Percentiles rank a stretch among this genome's conserved stretches.
Conservation (phyloP, 345 rosid genomes). For the Eucalyptus cloeziana region DNA sequence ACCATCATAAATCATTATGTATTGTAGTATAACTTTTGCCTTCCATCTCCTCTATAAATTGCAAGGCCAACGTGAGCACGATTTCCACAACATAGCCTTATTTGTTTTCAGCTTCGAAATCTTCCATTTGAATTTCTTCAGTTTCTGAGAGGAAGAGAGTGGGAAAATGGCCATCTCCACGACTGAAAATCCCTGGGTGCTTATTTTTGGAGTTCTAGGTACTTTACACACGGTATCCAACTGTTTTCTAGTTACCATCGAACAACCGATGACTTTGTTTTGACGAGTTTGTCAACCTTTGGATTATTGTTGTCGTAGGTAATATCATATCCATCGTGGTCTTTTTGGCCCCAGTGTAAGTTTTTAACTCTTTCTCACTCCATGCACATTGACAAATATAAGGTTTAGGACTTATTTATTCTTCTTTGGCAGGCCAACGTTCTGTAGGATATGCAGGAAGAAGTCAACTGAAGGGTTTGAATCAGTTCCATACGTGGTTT, state of each 20-base stretch:
- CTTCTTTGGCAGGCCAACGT: slow-evolving; percentile 36
- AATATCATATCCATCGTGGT: slow-evolving; percentile 42
- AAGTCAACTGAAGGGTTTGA: slow-evolving; percentile 62
- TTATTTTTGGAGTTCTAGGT: slow-evolving; percentile 23
- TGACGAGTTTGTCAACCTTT: background rate
- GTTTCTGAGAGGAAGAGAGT: background rate
- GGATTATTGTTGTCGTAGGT: slow-evolving; percentile 8
- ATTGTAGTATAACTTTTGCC: background rate
- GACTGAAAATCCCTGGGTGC: background rate
- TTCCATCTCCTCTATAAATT: background rate
- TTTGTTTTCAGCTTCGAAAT: background rate
- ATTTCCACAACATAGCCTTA: background rate
- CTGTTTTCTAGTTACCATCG: background rate
- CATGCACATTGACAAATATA: background rate
- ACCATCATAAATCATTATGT: background rate
- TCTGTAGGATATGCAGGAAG: slow-evolving; percentile 33
- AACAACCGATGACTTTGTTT: background rate
- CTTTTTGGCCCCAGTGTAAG: slow-evolving; percentile 68
- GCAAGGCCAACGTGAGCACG: background rate
- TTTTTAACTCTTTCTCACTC: background rate
- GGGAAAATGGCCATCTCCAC: background rate
- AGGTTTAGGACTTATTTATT: background rate
- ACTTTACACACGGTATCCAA: background rate
- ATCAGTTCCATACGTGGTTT: slow-evolving; percentile 47
- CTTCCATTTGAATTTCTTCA: background rate